Evolutionary conservation across 768 basidiomycete genomes (phyloP).

Genomic region (Phylloporus rhodoxanthus): DNA sequence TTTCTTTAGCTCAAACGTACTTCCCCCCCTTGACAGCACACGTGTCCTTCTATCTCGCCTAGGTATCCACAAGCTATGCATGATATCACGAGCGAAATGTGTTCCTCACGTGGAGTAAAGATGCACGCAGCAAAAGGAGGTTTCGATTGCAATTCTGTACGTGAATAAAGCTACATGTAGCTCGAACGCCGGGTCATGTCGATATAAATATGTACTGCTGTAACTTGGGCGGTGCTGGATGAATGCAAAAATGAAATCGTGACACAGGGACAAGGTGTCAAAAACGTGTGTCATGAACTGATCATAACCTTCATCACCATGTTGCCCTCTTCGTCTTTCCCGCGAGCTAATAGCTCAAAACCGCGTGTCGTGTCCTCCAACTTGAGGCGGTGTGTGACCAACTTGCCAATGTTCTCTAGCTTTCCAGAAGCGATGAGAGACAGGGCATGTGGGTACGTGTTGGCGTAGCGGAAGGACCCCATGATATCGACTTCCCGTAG

Average conservation of each 20-base stretch:
- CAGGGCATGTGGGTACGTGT: constrained; percentile 87
- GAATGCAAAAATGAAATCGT: constrained; percentile 3
- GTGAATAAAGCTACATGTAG: constrained; percentile 23
- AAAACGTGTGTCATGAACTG: constrained; percentile 29
- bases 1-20: constrained; percentile 6
- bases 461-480: constrained; percentile 87
- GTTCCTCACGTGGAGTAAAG: neutral
- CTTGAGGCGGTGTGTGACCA: constrained; percentile 73
- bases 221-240: constrained; percentile 10
- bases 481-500: constrained; percentile 88
- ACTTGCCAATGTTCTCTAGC: constrained; percentile 58
- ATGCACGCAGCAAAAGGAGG: neutral
- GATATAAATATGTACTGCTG: constrained; percentile 9
- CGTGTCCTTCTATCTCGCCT: constrained; percentile 10
- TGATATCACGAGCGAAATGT: constrained; percentile 7
- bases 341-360: constrained; percentile 75
- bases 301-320: constrained; percentile 92
- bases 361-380: constrained; percentile 64
- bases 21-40: constrained; percentile 3
- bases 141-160: constrained; percentile 7
- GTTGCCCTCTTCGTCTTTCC: constrained; percentile 71
- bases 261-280: constrained; percentile 1
- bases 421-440: constrained; percentile 61
- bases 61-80: neutral
- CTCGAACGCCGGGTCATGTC: constrained; percentile 8